Evolutionary conservation across 345 rosid species (phyloP).

Genomic region (Salix purpurea): DNA sequence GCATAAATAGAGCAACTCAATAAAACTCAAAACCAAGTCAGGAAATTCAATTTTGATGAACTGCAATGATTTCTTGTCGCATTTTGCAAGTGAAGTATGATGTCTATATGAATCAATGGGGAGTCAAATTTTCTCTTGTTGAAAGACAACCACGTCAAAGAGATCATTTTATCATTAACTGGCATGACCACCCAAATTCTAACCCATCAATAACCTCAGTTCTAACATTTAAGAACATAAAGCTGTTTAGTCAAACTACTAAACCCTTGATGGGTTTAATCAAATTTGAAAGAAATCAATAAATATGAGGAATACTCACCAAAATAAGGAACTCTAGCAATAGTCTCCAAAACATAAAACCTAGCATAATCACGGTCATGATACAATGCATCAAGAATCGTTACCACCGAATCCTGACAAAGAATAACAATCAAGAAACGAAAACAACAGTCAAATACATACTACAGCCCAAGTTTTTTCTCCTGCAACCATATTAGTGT

Average conservation of each 20-base stretch:
- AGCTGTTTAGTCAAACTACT: not conserved
- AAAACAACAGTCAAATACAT: not conserved
- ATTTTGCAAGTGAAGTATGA: not conserved
- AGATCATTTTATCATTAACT: not conserved
- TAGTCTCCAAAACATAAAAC: slow-evolving; percentile 91
- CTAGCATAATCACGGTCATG: slow-evolving; percentile 78
- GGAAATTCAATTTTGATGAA: not conserved
- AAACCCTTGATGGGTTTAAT: not conserved
- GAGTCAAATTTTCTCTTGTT: not conserved
- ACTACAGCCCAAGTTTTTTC: not conserved
- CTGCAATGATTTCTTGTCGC: not conserved
- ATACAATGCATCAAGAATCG: slow-evolving; percentile 78
- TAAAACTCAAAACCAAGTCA: not conserved
- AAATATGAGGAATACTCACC: slow-evolving; percentile 41
- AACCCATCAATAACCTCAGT: not conserved
- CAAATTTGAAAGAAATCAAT: not conserved
- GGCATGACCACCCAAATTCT: not conserved
- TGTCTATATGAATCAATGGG: not conserved
- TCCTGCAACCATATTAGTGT: not conserved
- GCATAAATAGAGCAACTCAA: not conserved
- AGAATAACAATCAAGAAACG: not conserved
- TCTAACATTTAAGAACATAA: not conserved
- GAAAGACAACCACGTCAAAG: not conserved
- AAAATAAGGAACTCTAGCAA: slow-evolving; percentile 97
- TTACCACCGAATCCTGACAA: slow-evolving; percentile 77